Conservation (phyloP, 2,329 filamentous ascomycete species). For the Alternaria postmessia region DNA sequence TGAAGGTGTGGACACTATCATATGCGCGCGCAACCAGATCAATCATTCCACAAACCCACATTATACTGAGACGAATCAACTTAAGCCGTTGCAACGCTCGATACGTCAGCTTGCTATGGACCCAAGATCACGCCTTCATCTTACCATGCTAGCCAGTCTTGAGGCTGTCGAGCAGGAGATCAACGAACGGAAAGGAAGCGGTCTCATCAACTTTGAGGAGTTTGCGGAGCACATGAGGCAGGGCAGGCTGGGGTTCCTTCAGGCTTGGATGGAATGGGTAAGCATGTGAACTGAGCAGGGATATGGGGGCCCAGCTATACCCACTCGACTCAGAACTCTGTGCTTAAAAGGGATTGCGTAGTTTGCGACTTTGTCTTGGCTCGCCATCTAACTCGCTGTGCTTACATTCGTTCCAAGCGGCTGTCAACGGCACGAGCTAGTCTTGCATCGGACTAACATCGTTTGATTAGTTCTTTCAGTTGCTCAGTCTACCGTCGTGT, state of each 20-base stretch:
- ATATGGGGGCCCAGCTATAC: not conserved
- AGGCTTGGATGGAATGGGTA: conserved; percentile 87
- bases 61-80: conserved; percentile 22
- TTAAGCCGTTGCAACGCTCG: conserved; percentile 23
- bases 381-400: not conserved
- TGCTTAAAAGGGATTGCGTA: not conserved
- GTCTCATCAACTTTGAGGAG: conserved; percentile 78
- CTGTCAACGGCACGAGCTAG: not conserved
- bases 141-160: conserved; percentile 59
- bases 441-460: not conserved
- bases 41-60: conserved; percentile 22
- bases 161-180: conserved; percentile 74
- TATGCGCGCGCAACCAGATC: not conserved
- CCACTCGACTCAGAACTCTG: not conserved
- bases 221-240: conserved; percentile 77
- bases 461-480: not conserved
- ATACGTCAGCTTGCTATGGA: conserved; percentile 32
- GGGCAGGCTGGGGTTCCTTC: conserved; percentile 75
- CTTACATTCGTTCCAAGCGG: not conserved
- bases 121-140: conserved; percentile 29
- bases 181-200: conserved; percentile 76
- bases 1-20: not conserved
- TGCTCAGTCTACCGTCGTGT: not conserved
- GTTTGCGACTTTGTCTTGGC: not conserved
- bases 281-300: conserved; percentile 36